Evolutionary conservation across 257 asterid species (phyloP), one percentile per base, ranked within the genome.

Genomic region (Capsicum rhomboideum): DNA sequence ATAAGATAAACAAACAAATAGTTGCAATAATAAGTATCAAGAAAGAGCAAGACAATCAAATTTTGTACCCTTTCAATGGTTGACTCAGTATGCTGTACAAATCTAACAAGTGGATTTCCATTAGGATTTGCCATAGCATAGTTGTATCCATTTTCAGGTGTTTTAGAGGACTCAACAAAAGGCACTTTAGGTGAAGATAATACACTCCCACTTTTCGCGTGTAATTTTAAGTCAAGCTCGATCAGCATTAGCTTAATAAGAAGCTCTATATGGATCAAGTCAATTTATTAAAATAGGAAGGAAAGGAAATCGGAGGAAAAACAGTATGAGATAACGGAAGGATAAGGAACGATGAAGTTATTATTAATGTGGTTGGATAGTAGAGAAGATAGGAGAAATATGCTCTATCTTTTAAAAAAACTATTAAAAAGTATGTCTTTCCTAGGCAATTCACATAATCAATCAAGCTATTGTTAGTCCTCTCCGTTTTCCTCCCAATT

Each of bases 41-140:
- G 56, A 72, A 72, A 61, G 37, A 28, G 42, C 92, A 1, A 88
- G 55, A 8, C 82, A 79, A 16, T 84, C 77, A 37, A 89, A 40
- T 78, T 46, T 92, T 34, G 69, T 84, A 90, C 98, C 92, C 89
- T 95, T 83, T 95, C 98, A 49, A 93, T 93, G 71, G 90, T 72
- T 18, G 97, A 91, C 86, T 95, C 98, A 5, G 97, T 89, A 37
- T 90, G 87, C 87, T 91, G 91, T 20, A 93, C 64, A 78, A 95
- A 89, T 21, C 81, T 88, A 61, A 92, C 90, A 74, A 92, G 79
- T 2, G 92, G 88, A 90, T 55, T 90, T 28, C 94, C 95, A 40
- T 88, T 92, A 1, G 92, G 90, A 83, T 86, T 90, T 12, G 84
- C 86, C 83, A 85, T 46, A 6, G 91, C 90, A 80, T 86, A 88